Base-by-base conservation (phyloP, 1,139 yeast species). In the Yamadazyma friedrichii region DNA sequence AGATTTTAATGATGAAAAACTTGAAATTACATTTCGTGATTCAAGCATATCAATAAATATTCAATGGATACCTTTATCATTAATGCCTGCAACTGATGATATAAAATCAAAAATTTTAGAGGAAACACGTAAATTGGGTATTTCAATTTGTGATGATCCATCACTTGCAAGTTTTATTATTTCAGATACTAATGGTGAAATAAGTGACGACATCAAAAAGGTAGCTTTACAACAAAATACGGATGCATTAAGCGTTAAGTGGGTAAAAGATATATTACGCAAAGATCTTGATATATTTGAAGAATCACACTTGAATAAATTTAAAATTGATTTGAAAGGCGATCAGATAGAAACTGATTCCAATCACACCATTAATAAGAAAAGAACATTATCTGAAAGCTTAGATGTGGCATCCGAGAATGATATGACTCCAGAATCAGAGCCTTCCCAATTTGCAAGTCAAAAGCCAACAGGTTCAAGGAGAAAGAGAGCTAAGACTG, bases 261-360 rank as follows among this genome's bases (percentile, higher is more conserved):
- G 39, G 40, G 29, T 42, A 9, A 38, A 42, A 25, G 44, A 45
- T 17, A 36, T 40, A 1, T 43, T 43, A 31, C 39, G 41, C 13
- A 33, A 17, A n/a, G 16, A 35, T 35, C 8, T 4, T 6, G 39
- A 36, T 24, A 28, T 36, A n/a, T 9, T 36, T 12, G 39, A 36
- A n/a, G 30, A 22, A 4, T 2, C 11, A 3, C 24, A 12, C 6
- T n/a, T 36, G 6, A 11, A 30, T 6, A 31, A 15, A 17, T 36
- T n/a, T 22, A 17, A 22, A 13, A n/a, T 36, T 20, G 24, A 20
- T 20, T 20, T 20, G 8, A 5, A 20, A 20, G 8, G 24, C 8
- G 24, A 20, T 20, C 24, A 20, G 5, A 5, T 8, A 8, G 5
- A 5, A 6, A 8, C 24, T 8, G 8, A 8, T 20, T 6, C 24